Evolutionary conservation across 768 basidiomycete species (phyloP).

Genomic region (Ramaria rubella): DNA sequence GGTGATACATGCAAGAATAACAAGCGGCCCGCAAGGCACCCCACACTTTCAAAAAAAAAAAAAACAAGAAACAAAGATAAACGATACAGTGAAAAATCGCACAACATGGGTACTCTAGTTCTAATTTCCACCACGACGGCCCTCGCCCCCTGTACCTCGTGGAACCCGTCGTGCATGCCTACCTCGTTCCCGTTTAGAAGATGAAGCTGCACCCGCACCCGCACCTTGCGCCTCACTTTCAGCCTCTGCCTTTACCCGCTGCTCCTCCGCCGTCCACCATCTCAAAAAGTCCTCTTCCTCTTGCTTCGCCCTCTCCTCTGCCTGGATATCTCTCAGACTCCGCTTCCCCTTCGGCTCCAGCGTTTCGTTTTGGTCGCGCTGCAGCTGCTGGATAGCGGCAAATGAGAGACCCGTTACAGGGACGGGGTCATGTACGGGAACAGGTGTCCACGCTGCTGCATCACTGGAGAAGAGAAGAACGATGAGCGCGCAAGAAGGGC

Average conservation of each 20-base stretch:
- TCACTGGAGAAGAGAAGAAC: conserved; percentile 17
- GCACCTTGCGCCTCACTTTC: background rate
- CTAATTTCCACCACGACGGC: too few relatives aligned
- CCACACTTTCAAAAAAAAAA: too few relatives aligned
- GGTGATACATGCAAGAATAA: too few relatives aligned
- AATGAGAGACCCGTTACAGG: conserved; percentile 50
- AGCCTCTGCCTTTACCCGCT: conserved; percentile 51
- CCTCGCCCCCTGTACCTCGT: too few relatives aligned
- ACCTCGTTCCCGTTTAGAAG: background rate
- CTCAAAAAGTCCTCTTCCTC: conserved; percentile 74
- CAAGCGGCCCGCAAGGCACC: too few relatives aligned
- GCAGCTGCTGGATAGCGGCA: conserved; percentile 76
- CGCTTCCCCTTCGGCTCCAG: conserved; percentile 42
- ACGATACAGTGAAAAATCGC: too few relatives aligned
- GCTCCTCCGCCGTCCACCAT: conserved; percentile 89
- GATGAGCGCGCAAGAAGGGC: too few relatives aligned
- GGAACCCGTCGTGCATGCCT: background rate
- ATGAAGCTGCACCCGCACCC: background rate
- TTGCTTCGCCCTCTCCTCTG: conserved; percentile 63
- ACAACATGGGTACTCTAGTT: too few relatives aligned
- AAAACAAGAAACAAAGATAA: too few relatives aligned
- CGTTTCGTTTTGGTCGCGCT: conserved; percentile 46
- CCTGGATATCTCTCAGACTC: conserved; percentile 77
- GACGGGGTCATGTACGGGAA: conserved; percentile 28
- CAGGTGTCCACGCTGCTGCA: conserved; percentile 60